phyloP scores from a whole-genome alignment of 805 yeast genomes.

The Kodamaea kaohsiungensis region DNA sequence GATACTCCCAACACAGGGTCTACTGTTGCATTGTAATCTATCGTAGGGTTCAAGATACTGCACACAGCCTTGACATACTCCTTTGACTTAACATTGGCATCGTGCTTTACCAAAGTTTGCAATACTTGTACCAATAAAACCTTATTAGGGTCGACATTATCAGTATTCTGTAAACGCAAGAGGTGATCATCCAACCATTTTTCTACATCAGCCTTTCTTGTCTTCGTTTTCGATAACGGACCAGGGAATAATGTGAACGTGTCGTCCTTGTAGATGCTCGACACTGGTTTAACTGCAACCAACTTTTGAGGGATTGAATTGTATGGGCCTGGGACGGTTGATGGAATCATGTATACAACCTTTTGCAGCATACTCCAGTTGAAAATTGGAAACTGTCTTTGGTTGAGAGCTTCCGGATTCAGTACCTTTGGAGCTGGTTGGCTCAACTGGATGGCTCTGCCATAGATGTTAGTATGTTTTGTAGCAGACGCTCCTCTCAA shows the following conservation, averaged over 20 bases:
- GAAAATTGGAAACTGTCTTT: conserved; percentile 75
- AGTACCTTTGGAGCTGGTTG: conserved; percentile 31
- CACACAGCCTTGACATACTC: conserved; percentile 36
- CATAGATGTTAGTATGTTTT: conserved; percentile 16
- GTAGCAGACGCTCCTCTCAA: conserved; percentile 26
- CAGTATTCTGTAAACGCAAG: neutral
- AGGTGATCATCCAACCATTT: conserved; percentile 50
- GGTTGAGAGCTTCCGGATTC: conserved; percentile 55
- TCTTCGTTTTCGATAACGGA: conserved; percentile 59
- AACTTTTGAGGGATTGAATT: conserved; percentile 5
- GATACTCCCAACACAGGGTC: conserved; percentile 19
- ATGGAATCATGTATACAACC: conserved; percentile 31
- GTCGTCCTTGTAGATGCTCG: conserved; percentile 22
- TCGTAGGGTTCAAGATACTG: conserved; percentile 42
- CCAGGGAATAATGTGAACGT: conserved; percentile 55
- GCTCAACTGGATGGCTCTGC: conserved; percentile 8
- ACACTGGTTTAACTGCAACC: conserved; percentile 35
- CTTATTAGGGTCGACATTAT: conserved; percentile 19
- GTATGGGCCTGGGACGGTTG: conserved; percentile 7
- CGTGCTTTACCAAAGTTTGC: conserved; percentile 23
- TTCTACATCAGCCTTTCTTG: conserved; percentile 66
- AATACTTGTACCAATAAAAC: conserved; percentile 34
- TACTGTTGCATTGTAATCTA: conserved; percentile 31
- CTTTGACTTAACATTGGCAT: conserved; percentile 30
- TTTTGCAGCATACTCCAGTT: conserved; percentile 51